phyloP scores from a whole-genome alignment of 208 protist genomes.

The Sergeia podlipaevii region DNA sequence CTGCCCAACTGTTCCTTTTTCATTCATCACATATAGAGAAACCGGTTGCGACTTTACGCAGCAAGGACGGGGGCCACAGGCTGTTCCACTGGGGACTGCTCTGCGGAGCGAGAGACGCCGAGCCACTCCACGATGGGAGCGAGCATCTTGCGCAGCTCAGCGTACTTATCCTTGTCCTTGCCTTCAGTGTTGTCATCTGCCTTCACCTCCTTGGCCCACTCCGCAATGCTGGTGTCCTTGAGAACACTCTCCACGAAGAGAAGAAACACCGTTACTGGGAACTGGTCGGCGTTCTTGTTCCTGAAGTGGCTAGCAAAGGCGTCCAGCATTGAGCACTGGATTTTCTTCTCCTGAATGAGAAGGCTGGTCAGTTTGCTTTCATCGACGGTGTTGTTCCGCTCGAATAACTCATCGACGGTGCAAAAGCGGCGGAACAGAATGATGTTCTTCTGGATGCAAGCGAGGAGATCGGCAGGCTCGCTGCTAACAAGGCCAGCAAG shows the following conservation, averaged over 20 bases:
- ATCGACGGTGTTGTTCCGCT: conserved; percentile 19
- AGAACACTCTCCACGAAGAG: conserved; percentile 74
- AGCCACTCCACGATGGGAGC: conserved; percentile 61
- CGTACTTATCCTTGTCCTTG: too few relatives aligned
- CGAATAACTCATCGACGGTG: conserved; percentile 47
- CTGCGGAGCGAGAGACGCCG: not conserved
- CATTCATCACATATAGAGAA: conserved; percentile 3
- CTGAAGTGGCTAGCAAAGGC: conserved; percentile 44
- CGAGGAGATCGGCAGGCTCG: conserved; percentile 35
- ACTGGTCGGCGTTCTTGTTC: conserved; percentile 43
- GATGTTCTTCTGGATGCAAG: conserved; percentile 43
- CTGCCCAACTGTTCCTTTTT: conserved; percentile 18
- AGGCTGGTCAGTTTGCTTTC: conserved; percentile 60
- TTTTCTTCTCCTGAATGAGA: conserved; percentile 47
- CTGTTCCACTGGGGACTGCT: too few relatives aligned
- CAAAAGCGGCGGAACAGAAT: conserved; percentile 59
- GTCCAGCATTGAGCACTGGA: conserved; percentile 56
- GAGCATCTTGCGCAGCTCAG: conserved; percentile 16
- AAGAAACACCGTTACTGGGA: conserved; percentile 62
- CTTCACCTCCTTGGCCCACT: conserved; percentile 35
- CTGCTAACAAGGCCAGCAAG: conserved; percentile 32
- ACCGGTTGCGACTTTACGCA: too few relatives aligned
- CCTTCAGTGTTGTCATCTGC: conserved; percentile 8
- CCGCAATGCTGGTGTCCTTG: conserved; percentile 40
- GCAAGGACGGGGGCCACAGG: not conserved